These are phyloP conservation scores for Coniella vitis DNA, from an alignment of 2,329 filamentous ascomycete species.

Conservation along the genomic window DNA sequence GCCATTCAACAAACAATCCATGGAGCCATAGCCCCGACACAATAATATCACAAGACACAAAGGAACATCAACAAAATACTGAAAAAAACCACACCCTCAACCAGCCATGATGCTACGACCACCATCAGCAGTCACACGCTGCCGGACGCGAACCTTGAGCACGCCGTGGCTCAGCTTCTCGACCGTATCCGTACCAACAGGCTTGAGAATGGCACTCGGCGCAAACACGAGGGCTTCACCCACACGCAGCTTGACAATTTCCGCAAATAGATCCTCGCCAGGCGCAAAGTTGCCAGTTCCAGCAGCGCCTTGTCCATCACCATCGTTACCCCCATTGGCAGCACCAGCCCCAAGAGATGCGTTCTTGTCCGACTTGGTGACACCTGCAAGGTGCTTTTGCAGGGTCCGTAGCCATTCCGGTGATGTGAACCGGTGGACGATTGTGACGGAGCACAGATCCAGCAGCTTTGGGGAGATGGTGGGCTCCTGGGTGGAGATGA, in stretches of 20 bases:
- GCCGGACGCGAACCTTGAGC: conserved; percentile 1
- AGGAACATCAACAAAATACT: no score
- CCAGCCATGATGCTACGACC: conserved; percentile 2
- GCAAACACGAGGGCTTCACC: conserved; percentile 41
- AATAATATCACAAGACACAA: no score
- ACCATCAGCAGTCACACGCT: not conserved
- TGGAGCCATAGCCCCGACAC: no score
- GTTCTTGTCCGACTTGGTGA: conserved; percentile 13
- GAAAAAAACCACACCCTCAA: no score
- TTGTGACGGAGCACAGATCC: conserved; percentile 63
- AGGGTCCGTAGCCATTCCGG: conserved; percentile 26
- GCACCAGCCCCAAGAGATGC: no score
- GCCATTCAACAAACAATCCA: no score
- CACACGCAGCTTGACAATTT: conserved; percentile 35
- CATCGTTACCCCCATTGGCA: no score
- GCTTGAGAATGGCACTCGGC: conserved; percentile 27
- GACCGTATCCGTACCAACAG: not conserved
- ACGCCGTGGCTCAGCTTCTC: conserved; percentile 1
- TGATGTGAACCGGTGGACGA: conserved; percentile 62
- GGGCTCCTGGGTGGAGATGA: conserved; percentile 73
- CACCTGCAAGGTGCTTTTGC: conserved; percentile 24
- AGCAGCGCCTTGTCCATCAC: not conserved
- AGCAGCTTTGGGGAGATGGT: conserved; percentile 62
- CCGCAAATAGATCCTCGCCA: conserved; percentile 23
- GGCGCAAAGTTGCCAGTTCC: not conserved